Conservation (phyloP, 2,329 filamentous ascomycete species). For the Hypoxylon sp. region DNA sequence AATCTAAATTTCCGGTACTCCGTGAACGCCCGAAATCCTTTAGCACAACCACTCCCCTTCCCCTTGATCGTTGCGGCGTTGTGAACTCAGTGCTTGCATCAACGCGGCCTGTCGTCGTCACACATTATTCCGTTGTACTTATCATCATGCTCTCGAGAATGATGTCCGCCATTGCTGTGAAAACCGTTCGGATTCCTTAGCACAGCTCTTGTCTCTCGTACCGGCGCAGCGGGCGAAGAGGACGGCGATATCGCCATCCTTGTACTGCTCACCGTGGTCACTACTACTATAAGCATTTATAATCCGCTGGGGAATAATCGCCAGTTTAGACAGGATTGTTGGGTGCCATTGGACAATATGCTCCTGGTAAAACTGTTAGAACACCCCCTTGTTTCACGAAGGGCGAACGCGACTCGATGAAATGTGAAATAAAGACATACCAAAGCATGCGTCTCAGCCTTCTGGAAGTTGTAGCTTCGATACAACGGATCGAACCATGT, state of each 20-base stretch:
- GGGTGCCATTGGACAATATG: conserved; percentile 97
- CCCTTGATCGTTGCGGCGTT: conserved; percentile 27
- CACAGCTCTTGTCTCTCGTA: conserved; percentile 70
- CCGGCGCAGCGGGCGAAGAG: conserved; percentile 78
- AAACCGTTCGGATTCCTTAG: conserved; percentile 72
- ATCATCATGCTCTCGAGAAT: conserved; percentile 49
- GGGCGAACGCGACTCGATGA: neutral
- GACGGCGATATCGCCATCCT: conserved; percentile 86
- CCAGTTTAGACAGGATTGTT: conserved; percentile 90
- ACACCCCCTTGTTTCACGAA: neutral
- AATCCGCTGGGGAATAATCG: conserved; percentile 85
- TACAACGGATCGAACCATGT: conserved; percentile 97
- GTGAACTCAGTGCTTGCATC: conserved; percentile 27
- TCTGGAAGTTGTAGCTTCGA: conserved; percentile 94
- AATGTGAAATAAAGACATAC: conserved; percentile 61
- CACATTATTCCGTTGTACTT: conserved; percentile 29
- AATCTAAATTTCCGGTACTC: conserved; percentile 38
- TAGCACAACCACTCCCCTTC: conserved; percentile 18
- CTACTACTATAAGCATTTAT: conserved; percentile 81
- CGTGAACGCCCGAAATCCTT: conserved; percentile 38
- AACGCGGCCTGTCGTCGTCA: conserved; percentile 24
- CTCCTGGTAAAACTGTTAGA: conserved; percentile 68
- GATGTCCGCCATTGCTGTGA: conserved; percentile 60
- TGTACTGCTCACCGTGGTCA: conserved; percentile 72
- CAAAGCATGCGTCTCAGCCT: conserved; percentile 90